Base-by-base conservation (phyloP, 768 basidiomycete species). In the Phylloporus scabripes region DNA sequence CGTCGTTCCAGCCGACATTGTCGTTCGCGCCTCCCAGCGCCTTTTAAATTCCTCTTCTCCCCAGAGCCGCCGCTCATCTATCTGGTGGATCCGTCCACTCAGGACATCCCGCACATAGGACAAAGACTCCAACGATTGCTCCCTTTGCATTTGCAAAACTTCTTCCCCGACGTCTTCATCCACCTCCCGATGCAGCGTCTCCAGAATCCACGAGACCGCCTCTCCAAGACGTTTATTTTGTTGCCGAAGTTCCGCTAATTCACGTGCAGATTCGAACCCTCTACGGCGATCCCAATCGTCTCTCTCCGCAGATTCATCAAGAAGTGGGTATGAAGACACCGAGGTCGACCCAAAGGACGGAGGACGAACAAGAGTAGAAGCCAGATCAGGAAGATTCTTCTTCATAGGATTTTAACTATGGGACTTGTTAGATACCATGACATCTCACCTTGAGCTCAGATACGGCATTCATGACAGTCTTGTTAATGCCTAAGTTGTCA, bases 381-480 rank as follows among this genome's bases (percentile, higher is more conserved):
- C 73, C n/a, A 93, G 60, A 55, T 95, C 92, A 2, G 92, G 91
- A 11, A 95, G 78, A 64, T 91, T 94, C 47, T 81, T 83, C 90
- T 92, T 53, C 48, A 33, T 48, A 11, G 43, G 53, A 46, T 21
- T 55, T 54, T 42, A 56, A 57, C 39, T 34, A 36, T 32, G 28
- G 29, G 44, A 23, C 26, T 8, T 34, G 24, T 1, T 8, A 33
- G 32, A 5, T 10, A 18, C 28, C 45, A 29, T 41, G 31, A 3
- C n/a, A 37, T 60, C 78, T 58, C 57, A 88, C 92, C 68, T 79
- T 82, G 34, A 87, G 68, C 65, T 89, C 89, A 5, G 83, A 79
- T 3, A 92, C 83, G 0, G 88, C 88, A 62, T 77, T 87, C 79
- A 85, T 80, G 17, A 91, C 70, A 0, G 86, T 87, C 67, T 82